Percentiles rank a stretch among this genome's conserved stretches.
Evolutionary conservation across 164 flowering plant genomes (phyloP).

Genomic region (Tetrastigma voinierianum): DNA sequence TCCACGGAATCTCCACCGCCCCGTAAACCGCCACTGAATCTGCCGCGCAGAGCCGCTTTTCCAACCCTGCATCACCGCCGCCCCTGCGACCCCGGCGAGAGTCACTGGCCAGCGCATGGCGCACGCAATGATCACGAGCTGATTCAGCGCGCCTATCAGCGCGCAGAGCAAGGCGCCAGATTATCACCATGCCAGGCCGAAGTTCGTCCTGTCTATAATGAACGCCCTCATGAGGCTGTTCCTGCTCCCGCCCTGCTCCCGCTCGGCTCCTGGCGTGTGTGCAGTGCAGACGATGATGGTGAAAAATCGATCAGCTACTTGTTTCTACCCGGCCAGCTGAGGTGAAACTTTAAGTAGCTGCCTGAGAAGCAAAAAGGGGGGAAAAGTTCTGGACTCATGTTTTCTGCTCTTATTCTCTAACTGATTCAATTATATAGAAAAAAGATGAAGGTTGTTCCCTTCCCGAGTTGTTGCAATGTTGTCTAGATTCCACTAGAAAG

Average conservation of each 20-base stretch:
- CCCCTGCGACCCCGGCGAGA: constrained; percentile 30
- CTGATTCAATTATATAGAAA: too few relatives aligned
- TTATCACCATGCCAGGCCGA: constrained; percentile 83
- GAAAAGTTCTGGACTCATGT: too few relatives aligned
- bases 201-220: constrained; percentile 34
- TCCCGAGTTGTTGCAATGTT: constrained; percentile 6
- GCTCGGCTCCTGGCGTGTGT: not conserved
- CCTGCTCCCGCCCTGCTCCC: too few relatives aligned
- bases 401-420: too few relatives aligned
- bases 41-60: constrained; percentile 46
- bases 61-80: constrained; percentile 46
- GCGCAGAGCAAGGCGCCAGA: constrained; percentile 67
- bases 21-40: constrained; percentile 63
- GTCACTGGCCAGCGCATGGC: constrained; percentile 46
- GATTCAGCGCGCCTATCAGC: constrained; percentile 59
- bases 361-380: not conserved
- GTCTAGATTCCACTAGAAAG: constrained; percentile 25
- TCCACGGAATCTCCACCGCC: constrained; percentile 27
- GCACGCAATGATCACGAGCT: constrained; percentile 62
- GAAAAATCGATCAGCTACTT: too few relatives aligned
- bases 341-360: not conserved
- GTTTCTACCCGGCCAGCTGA: too few relatives aligned
- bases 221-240: constrained; percentile 22
- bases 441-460: not conserved
- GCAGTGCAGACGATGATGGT: constrained; percentile 12